phyloP scores from a whole-genome alignment of 768 basidiomycete species.

The Galerina marginata region DNA sequence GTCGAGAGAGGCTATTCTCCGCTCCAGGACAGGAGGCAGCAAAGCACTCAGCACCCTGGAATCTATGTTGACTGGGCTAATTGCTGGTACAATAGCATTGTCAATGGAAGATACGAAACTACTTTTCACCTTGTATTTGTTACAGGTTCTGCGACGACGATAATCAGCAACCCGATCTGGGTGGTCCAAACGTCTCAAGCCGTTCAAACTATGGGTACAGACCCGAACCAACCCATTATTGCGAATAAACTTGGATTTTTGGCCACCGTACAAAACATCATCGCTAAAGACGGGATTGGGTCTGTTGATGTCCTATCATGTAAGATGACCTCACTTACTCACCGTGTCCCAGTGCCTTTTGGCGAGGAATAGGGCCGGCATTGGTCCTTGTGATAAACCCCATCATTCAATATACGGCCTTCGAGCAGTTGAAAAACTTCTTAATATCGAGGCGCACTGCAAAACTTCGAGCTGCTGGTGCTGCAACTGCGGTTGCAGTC shows the following conservation, averaged over 20 bases:
- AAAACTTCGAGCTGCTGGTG: constrained; percentile 51
- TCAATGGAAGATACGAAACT: not conserved
- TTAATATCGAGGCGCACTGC: constrained; percentile 67
- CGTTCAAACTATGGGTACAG: constrained; percentile 57
- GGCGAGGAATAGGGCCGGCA: constrained; percentile 94
- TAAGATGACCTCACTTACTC: not conserved
- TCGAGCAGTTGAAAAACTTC: constrained; percentile 93
- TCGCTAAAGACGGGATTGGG: constrained; percentile 72
- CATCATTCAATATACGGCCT: constrained; percentile 91
- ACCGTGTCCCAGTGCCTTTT: constrained; percentile 64
- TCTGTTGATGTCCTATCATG: constrained; percentile 23
- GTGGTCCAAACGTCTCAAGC: constrained; percentile 93
- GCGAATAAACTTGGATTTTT: constrained; percentile 63
- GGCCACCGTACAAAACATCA: constrained; percentile 70
- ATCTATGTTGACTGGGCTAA: constrained; percentile 85
- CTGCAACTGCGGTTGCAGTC: constrained; percentile 48
- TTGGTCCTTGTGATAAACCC: constrained; percentile 93
- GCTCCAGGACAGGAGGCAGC: constrained; percentile 50
- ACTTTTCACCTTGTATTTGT: not conserved
- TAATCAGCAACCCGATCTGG: constrained; percentile 96
- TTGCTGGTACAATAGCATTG: constrained; percentile 65
- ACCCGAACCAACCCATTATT: constrained; percentile 33
- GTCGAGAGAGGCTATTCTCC: constrained; percentile 61
- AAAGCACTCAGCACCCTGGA: constrained; percentile 85
- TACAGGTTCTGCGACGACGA: constrained; percentile 84